Evolutionary conservation across 495 filamentous ascomycete species (phyloP), one percentile per base, ranked within the genome.

Genomic region (Lophiostoma macrostomum): DNA sequence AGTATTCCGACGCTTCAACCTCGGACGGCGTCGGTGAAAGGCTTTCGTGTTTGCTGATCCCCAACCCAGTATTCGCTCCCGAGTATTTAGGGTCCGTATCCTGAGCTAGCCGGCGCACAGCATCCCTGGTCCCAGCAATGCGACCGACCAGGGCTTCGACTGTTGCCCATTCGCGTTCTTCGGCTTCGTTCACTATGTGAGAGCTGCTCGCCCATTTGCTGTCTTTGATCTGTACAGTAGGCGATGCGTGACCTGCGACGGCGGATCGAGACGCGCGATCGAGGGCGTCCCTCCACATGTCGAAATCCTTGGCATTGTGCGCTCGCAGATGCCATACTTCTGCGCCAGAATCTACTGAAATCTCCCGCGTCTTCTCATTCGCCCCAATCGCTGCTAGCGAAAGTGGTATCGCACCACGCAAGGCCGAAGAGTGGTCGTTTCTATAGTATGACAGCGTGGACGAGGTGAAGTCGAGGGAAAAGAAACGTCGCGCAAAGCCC

Each of bases 311-410:
- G 6, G 81, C 77, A 56, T 86, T 91, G 22, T 75, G 77, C 19
- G 91, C 90, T 54, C 83, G 83, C n/a, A 98, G 75, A 73, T 96
- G 93, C 93, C 93, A 98, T 8, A 98, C 79, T 67, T 98, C 93
- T 4, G 91, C 90, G 0, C 93, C 93, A 0, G 94, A 97, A 63
- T 98, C 93, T 41, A 98, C 90, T 12, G 88, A 95, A 23, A 98
- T 96, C 71, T 97, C 90, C 41, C 90, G 80, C 35, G 85, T 79
- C 62, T 83, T 81, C 60, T 89, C 87, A 62, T 93, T 90, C 14
- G 90, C 90, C 1, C 88, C 86, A 24, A 97, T 85, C 2, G 88
- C 93, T 14, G 93, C 94, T 51, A 98, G 69, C 18, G 88, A 88
- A 12, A 98, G 77, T 4, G 93, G 93, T 49, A 97, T 94, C 19